Base-by-base conservation (phyloP, 768 basidiomycete genomes). In the Lentinus brumalis region DNA sequence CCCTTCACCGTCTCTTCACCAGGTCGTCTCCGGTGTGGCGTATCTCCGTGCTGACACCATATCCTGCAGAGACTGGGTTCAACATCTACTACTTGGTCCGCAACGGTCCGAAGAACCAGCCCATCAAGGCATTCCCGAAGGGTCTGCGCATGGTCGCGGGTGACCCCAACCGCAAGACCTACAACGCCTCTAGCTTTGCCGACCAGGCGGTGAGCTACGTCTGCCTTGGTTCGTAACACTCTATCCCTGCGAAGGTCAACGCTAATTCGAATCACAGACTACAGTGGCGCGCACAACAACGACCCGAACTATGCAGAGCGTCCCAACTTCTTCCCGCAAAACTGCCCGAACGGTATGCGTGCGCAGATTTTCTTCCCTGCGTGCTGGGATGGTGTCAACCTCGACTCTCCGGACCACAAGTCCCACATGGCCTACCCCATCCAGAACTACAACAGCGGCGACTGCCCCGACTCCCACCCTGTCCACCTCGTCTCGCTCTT, bases 321-420 rank as follows among this genome's bases (percentile, higher is more conserved):
- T 16, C 57, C 62, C 35, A 42, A 61, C 51, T 55, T 67, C 50
- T 59, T 60, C 31, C 38, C 50, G 35, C 67, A 66, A 44, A 51
- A 50, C 6, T 75, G 74, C 50, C 62, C 68, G 15, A 55, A 66
- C 40, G 73, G 72, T 10, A 62, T 73, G 46, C 67, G 72, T 30
- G 68, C 67, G 2, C 74, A 74, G 53, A 45, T 74, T 0, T 71
- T 74, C 60, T 73, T 77, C 69, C 72, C 69, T 16, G 59, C 63
- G 30, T 77, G 74, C 71, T 78, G 77, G 78, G 73, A 79, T 58
- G 78, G 78, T 40, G 57, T 66, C 50, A 73, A 78, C 65, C 64
- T 77, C 35, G 75, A 79, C 64, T 73, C 72, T 16, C 11, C 70
- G 0, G 74, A 78, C 62, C 77, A 78, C 68, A 73, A 73, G 65